These are phyloP conservation scores for Xanthoconium separans DNA, from an alignment of 1,284 basidiomycete species.

Conservation along the genomic window DNA sequence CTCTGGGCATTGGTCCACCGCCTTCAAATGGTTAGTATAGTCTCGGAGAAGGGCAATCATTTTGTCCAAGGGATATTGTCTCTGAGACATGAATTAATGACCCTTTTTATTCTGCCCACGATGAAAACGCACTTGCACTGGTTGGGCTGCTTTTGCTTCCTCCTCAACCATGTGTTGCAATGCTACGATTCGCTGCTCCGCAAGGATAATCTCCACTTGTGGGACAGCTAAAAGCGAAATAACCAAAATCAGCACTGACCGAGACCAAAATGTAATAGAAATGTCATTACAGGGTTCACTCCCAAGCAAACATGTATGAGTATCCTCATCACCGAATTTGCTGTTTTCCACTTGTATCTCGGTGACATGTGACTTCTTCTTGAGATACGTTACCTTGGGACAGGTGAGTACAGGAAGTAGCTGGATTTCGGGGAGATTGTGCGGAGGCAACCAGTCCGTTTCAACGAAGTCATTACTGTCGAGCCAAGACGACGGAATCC, in stretches of 20 bases:
- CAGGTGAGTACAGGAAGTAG: slow-evolving; percentile 74
- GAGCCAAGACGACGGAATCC: slow-evolving; percentile 60
- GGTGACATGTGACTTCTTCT: slow-evolving; percentile 50
- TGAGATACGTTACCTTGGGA: slow-evolving; percentile 84
- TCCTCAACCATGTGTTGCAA: slow-evolving; percentile 39
- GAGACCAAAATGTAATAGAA: slow-evolving; percentile 2
- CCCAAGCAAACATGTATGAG: slow-evolving; percentile 85
- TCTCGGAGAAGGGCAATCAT: slow-evolving; percentile 61
- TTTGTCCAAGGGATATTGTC: slow-evolving; percentile 39
- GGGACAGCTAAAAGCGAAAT: slow-evolving; percentile 51
- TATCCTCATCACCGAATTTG: slow-evolving; percentile 89
- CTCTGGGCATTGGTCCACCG: slow-evolving; percentile 42
- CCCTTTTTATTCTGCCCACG: neutral
- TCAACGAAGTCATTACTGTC: slow-evolving; percentile 87
- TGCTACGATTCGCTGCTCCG: slow-evolving; percentile 53
- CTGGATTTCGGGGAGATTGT: slow-evolving; percentile 60
- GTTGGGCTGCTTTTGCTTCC: slow-evolving; percentile 12
- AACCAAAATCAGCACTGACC: neutral
- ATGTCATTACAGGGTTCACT: slow-evolving; percentile 62
- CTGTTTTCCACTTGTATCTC: slow-evolving; percentile 45
- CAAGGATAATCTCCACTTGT: slow-evolving; percentile 68
- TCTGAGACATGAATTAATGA: slow-evolving; percentile 20
- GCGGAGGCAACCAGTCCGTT: slow-evolving; percentile 60
- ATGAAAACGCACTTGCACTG: slow-evolving; percentile 17
- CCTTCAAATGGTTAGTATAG: slow-evolving; percentile 58